Base-by-base conservation (phyloP, 345 rosid genomes). In the Limnanthes douglasii region DNA sequence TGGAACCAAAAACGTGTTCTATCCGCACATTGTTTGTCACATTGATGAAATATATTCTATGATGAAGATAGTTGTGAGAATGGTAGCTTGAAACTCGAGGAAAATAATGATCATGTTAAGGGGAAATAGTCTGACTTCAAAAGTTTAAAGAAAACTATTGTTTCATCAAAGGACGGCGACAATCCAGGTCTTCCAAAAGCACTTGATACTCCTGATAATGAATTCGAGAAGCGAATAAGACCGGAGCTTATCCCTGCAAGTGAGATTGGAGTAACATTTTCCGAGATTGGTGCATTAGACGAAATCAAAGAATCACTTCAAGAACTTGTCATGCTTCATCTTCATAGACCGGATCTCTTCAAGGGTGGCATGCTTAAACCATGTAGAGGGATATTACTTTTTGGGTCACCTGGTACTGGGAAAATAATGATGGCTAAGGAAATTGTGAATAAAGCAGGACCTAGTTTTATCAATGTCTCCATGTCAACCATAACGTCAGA, bases 391-490 rank as follows among this genome's bases (percentile, higher is more conserved):
- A n/a, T n/a, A n/a, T n/a, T n/a, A n/a, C n/a, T n/a, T n/a, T n/a
- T n/a, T n/a, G 92, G 20, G n/a, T n/a, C n/a, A n/a, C n/a, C n/a
- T n/a, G n/a, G n/a, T n/a, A n/a, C n/a, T n/a, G n/a, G n/a, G n/a
- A 78, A 78, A 60, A 78, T 84, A 13, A 71, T 78, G 92, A 27
- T 78, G 49, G 92, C 92, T 26, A 78, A 74, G 62, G 92, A 84
- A 39, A 74, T 74, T 35, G 81, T 84, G 33, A 68, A 45, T 43
- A 81, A 78, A 44, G 84, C 92, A 2, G 78, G 80, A 36, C 84
- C 92, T 3, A 78, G 92, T 55, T 78, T 74, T 64, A 74, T 78
- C 15, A 74, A 69, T 11, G 92, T 78, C 16, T 74, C 92, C 11
- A 78, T 78, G 92, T 74, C 85, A 6, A 74, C 92, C 11, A 64